These are phyloP conservation scores for Medicago ruthenica DNA, from an alignment of 306 rosid species.

Conservation along the genomic window DNA sequence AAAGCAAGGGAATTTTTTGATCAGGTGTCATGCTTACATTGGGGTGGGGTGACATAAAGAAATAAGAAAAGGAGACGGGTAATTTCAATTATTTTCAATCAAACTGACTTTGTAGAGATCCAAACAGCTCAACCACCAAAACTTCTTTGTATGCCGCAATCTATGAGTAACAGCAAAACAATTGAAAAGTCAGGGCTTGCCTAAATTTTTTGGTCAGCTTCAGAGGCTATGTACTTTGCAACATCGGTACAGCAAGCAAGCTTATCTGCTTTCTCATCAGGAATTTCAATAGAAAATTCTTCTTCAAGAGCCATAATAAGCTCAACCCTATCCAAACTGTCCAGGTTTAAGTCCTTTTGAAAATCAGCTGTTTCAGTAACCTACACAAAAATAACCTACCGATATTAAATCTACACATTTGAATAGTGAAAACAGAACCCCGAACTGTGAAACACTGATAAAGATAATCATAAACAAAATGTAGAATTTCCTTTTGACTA, in stretches of 20 bases:
- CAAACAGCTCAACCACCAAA: slow-evolving; percentile 16
- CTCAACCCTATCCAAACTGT: slow-evolving; percentile 85
- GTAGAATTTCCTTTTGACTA: slow-evolving; percentile 14
- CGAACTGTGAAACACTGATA: background rate
- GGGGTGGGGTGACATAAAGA: slow-evolving; percentile 8
- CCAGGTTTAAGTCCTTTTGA: slow-evolving; percentile 78
- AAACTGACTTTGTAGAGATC: slow-evolving; percentile 14
- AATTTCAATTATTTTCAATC: slow-evolving; percentile 14
- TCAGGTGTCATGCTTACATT: background rate
- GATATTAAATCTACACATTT: slow-evolving; percentile 2
- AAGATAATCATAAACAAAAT: no score
- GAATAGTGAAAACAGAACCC: slow-evolving; percentile 26
- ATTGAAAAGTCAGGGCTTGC: slow-evolving; percentile 40
- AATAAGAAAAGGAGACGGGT: background rate
- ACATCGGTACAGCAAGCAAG: slow-evolving; percentile 74
- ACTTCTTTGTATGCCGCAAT: slow-evolving; percentile 13
- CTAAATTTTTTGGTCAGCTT: slow-evolving; percentile 50
- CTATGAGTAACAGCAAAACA: background rate
- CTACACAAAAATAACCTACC: slow-evolving; percentile 44
- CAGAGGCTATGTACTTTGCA: slow-evolving; percentile 61
- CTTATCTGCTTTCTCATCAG: slow-evolving; percentile 80
- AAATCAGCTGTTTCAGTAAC: slow-evolving; percentile 80
- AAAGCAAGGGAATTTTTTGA: background rate
- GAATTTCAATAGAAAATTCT: slow-evolving; percentile 81
- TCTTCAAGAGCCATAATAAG: slow-evolving; percentile 84